Base-by-base conservation (phyloP, 23 red algal genomes). In the Gracilaria vermiculophylla region DNA sequence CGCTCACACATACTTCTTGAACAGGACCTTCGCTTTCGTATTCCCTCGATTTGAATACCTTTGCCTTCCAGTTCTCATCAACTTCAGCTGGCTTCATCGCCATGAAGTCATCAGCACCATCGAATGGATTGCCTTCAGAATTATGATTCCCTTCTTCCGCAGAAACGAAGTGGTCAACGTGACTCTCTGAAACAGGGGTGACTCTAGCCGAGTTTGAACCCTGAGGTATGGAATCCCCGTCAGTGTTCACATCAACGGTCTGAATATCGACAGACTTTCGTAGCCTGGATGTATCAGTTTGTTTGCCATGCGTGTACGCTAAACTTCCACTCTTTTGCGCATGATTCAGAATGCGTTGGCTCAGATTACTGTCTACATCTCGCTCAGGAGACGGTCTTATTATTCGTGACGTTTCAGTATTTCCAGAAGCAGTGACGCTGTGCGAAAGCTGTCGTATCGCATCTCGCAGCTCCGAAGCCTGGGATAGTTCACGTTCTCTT, bases 371-470 rank as follows among this genome's bases (percentile, higher is more conserved):
- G 20, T 52, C 49, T 21, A 43, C 48, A 19, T 41, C 45, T 39
- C 34, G 44, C 19, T 43, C 49, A 9, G 45, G 43, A 14, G 60
- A 67, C 47, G 50, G 5, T 44, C 53, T 53, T 21, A 69, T 4
- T 8, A 88, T 20, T 66, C 69, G 66, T 16, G 61, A 69, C 12
- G 37, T 55, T 19, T 54, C 62, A 17, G 72, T 88, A 34, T 57
- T 57, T 33, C 69, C 84, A 34, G 84, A 88, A 37, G 57, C 72
- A 24, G 66, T 77, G 24, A 88, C 84, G 41, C 69, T 77, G 37
- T 77, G 84, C 11, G 84, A 88, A 19, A 88, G 51, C 67, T 73
- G 84, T 55, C 57, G 84, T n/a, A 88, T 88, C 28, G 84, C 84
- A 62, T 88, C 66, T 14, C 70, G 84, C 49, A 88, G 53, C 69